Conservation (phyloP, 2,329 filamentous ascomycete genomes). For the Fusarium sp. region DNA sequence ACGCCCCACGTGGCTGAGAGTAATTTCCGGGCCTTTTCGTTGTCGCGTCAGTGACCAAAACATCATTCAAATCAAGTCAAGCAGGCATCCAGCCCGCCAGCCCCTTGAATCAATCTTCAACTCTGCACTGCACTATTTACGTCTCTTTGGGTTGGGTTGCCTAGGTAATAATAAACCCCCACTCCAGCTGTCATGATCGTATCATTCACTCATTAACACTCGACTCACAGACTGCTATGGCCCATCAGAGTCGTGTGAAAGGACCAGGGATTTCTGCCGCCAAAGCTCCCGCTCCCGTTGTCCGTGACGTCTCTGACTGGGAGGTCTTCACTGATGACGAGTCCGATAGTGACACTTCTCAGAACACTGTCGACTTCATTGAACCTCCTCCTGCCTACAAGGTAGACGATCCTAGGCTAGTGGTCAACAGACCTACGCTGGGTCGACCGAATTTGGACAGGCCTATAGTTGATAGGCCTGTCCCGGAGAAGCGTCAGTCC, state of each 20-base stretch:
- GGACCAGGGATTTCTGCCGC: constrained; percentile 15
- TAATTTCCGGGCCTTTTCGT: constrained; percentile 22
- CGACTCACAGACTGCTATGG: constrained; percentile 13
- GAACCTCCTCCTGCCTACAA: constrained; percentile 23
- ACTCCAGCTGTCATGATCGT: constrained; percentile 10
- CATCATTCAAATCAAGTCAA: neutral
- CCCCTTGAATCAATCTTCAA: constrained; percentile 21
- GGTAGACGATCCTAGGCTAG: constrained; percentile 19
- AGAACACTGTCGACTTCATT: constrained; percentile 25
- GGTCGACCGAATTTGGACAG: constrained; percentile 24
- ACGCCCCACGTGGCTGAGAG: constrained; percentile 26
- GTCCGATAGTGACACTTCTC: constrained; percentile 20
- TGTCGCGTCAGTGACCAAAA: constrained; percentile 28
- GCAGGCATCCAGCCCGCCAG: constrained; percentile 24
- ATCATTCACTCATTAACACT: constrained; percentile 18
- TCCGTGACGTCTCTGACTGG: constrained; percentile 26
- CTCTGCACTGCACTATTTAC: constrained; percentile 13
- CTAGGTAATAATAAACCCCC: constrained; percentile 26
- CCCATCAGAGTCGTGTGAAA: constrained; percentile 26
- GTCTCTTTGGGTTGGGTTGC: constrained; percentile 15
- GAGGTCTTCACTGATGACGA: constrained; percentile 26
- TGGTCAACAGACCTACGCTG: constrained; percentile 20
- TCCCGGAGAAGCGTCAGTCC: constrained; percentile 26
- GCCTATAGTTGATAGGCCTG: constrained; percentile 23
- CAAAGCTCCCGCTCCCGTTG: constrained; percentile 22